Evolutionary conservation across 169 alveolate genomes (phyloP), one percentile per base, ranked within the genome.

Genomic region (Plasmodium vinckei): DNA sequence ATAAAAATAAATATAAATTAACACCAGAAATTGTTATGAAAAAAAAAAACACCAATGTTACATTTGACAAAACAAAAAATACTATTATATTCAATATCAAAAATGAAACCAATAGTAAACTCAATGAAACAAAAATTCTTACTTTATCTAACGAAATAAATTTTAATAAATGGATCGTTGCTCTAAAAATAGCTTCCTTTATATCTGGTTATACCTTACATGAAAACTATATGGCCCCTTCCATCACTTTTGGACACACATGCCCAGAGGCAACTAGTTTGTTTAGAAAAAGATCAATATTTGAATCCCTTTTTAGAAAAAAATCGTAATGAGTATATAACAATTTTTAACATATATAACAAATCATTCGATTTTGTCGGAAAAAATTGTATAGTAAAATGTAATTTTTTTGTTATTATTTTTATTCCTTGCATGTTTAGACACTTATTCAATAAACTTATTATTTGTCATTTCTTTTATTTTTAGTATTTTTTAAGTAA

Each of bases 151-250:
- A 73, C 39, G 33, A 72, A 15, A 23, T 49, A 13, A 90, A 86
- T 56, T 94, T 94, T 92, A 89, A 72, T 54, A 77, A 91, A 54
- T 94, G 94, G 95, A 17, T 88, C 42, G 87, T 92, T 72, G 92
- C 96, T 5, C 88, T 94, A 46, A 92, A 92, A 84, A 68, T 94
- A 47, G 93, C 96, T 27, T 79, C 92, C 2, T 94, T 89, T 87
- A 39, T 94, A 69, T 92, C 75, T 91, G 72, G 87, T 79, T 12
- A 63, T 63, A 7, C 46, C 9, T 19, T 88, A 46, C 53, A 65
- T 33, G 82, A 88, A 71, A 49, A 92, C 90, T 39, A 69, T 77
- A 15, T 73, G 56, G 77, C 91, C 87, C 96, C 96, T 25, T 71
- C 93, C 51, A 94, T 94, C 15, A 47, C 72, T 4, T 94, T 79